These are phyloP conservation scores for Hyaloscypha bicolor DNA, from an alignment of 495 filamentous ascomycete species.

Conservation along the genomic window DNA sequence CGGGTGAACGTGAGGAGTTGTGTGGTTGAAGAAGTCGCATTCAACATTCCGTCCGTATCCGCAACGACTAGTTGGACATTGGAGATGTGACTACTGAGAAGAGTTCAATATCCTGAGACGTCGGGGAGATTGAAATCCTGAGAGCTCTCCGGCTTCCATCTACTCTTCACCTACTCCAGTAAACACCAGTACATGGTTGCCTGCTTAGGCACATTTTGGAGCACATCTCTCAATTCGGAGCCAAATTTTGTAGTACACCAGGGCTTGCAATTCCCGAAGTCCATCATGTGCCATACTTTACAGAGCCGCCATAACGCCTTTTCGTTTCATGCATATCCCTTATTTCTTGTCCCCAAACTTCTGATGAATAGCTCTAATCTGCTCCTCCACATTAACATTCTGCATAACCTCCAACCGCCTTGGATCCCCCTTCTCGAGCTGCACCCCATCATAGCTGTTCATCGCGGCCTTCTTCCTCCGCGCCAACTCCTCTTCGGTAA, in stretches of 20 bases:
- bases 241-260: background rate
- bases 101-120: no score
- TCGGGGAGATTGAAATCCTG: no score
- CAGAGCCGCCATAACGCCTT: slow-evolving; percentile 1
- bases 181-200: no score
- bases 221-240: background rate
- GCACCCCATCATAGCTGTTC: slow-evolving; percentile 64
- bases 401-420: slow-evolving; percentile 56
- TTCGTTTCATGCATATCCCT: background rate
- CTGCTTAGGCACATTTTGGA: no score
- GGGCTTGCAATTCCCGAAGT: background rate
- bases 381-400: slow-evolving; percentile 70
- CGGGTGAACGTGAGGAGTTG: background rate
- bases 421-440: slow-evolving; percentile 55
- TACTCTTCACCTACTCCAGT: no score
- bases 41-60: background rate
- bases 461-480: slow-evolving; percentile 71
- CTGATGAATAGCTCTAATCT: slow-evolving; percentile 68
- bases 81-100: no score
- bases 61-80: background rate
- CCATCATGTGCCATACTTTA: background rate
- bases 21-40: background rate
- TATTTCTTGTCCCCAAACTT: slow-evolving; percentile 51
- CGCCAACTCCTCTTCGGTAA: slow-evolving; percentile 73
- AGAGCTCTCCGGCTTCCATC: no score